Conservation (phyloP, 331 rosid genomes). For the Quercus phellos region DNA sequence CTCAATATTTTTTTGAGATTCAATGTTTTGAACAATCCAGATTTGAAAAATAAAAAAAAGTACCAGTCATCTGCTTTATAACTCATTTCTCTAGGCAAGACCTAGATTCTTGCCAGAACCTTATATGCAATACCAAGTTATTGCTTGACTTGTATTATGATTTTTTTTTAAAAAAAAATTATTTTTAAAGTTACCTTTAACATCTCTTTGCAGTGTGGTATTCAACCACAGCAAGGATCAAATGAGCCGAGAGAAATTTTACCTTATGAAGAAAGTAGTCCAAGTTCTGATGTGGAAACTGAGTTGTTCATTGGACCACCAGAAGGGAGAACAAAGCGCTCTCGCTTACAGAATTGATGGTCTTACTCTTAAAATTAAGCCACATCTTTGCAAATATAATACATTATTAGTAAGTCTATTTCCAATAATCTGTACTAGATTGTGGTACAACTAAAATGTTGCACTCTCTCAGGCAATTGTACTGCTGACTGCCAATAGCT, state of each 20-base stretch:
- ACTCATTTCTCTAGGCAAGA: neutral
- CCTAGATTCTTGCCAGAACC: neutral
- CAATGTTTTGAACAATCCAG: neutral
- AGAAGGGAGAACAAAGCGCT: conserved; percentile 41
- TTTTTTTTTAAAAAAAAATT: neutral
- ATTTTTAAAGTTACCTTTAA: neutral
- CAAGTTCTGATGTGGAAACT: conserved; percentile 62
- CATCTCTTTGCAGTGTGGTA: conserved; percentile 25
- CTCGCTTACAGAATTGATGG: neutral
- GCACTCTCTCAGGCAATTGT: neutral
- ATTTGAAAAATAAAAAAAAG: neutral
- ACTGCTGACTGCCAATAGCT: neutral
- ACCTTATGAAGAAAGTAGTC: conserved; percentile 28
- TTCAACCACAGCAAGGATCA: conserved; percentile 5
- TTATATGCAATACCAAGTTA: neutral
- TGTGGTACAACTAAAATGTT: neutral
- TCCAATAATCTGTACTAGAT: neutral
- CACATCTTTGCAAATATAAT: neutral
- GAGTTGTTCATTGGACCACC: conserved; percentile 65
- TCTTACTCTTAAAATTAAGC: conserved; percentile 7
- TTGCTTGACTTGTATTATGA: neutral
- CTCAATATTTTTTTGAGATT: neutral
- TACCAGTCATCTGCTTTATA: neutral
- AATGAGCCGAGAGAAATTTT: conserved; percentile 22
- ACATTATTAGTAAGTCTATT: neutral